phyloP scores from a whole-genome alignment of 192 early-diverging fungal genomes.

The Umbelopsis vinacea region DNA sequence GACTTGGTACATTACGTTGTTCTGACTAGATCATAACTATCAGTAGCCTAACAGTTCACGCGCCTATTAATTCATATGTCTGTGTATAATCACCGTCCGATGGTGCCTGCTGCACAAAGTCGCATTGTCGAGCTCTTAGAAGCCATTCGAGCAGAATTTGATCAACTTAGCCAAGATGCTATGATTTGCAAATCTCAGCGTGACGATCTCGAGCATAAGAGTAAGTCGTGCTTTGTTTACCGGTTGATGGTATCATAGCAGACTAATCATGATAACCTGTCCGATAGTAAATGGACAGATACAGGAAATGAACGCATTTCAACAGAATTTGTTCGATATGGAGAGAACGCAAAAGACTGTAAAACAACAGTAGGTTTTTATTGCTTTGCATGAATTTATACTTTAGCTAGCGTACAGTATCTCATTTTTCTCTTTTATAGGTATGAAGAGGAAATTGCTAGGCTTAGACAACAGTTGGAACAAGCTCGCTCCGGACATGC shows the following conservation, averaged over 20 bases:
- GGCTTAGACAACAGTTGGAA: slow-evolving; percentile 85
- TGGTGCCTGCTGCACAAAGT: slow-evolving; percentile 69
- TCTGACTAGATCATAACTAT: slow-evolving; percentile 7
- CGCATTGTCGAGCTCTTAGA: slow-evolving; percentile 85
- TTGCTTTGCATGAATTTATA: slow-evolving; percentile 4
- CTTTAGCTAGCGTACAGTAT: background rate
- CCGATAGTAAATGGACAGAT: slow-evolving; percentile 71
- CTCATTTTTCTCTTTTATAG: slow-evolving; percentile 33
- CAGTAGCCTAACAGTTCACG: background rate
- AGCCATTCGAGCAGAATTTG: slow-evolving; percentile 77
- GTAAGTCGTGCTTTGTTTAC: slow-evolving; percentile 50
- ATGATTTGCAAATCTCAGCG: slow-evolving; percentile 72
- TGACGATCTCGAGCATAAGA: slow-evolving; percentile 88
- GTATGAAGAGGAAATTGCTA: slow-evolving; percentile 84
- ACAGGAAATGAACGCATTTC: slow-evolving; percentile 77
- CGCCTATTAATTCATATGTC: slow-evolving; percentile 32
- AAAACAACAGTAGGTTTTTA: slow-evolving; percentile 71
- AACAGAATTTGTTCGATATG: slow-evolving; percentile 78
- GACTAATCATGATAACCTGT: background rate
- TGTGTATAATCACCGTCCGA: slow-evolving; percentile 78
- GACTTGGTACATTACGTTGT: no score
- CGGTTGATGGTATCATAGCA: background rate
- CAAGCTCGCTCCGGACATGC: slow-evolving; percentile 61
- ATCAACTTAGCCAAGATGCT: slow-evolving; percentile 76
- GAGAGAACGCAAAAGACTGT: slow-evolving; percentile 79